Evolutionary conservation across 2,329 filamentous ascomycete genomes (phyloP), one percentile per base, ranked within the genome.

Genomic region (Helminthosporium solani): DNA sequence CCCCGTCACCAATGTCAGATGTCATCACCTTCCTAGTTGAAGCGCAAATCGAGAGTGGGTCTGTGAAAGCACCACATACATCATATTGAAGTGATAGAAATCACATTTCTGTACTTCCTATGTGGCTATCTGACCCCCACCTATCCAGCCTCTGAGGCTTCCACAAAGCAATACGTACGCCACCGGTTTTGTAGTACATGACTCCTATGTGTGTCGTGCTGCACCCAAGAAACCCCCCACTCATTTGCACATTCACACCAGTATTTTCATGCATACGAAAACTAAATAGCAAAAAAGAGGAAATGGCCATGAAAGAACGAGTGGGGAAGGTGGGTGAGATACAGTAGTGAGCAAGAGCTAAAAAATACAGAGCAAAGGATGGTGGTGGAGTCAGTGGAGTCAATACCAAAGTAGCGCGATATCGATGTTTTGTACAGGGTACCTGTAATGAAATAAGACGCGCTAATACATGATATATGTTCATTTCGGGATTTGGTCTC

Each of bases 151-250:
- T 4, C 28, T 31, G 7, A 41, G 28, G 19, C 28, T 31, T 40
- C 25, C 37, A 31, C 28, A 50, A 40, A 41, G 34, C 40, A 25
- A 46, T 37, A n/a, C 16, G 15, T 37, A 37, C 34, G 23, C 12
- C 12, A 21, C 11, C 12, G 12, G 5, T 5, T 35, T 15, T 9
- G 34, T 37, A 21, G 34, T 40, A 46, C 35, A 43, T 50, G 40
- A 46, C n/a, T 14, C 27, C 33, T 30, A 11, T 41, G 11, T 41
- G 14, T n/a, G 7, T n/a, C 28, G 14, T 14, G 9, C 9, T 25
- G 23, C 14, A 31, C 4, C 28, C 8, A 14, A 31, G 5, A 31
- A 31, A 14, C 14, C 28, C 28, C 28, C 14, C 28, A 31, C 23
- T 6, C 23, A 25, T 25, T 6, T 12, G 14, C 28, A 12, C 12